Conservation (phyloP, 257 asterid genomes). For the Nicotiana obtusifolia region DNA sequence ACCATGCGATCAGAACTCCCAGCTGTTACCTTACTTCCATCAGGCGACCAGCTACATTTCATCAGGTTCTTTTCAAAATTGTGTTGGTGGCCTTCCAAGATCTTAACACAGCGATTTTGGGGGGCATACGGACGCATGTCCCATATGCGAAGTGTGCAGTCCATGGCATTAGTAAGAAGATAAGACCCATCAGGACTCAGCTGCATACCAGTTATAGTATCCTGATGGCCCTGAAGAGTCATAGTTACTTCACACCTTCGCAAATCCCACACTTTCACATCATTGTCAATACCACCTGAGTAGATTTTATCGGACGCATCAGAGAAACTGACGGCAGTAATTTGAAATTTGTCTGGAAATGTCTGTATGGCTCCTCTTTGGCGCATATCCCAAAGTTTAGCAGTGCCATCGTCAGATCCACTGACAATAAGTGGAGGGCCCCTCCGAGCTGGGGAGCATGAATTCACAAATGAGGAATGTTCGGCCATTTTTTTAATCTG, state of each 20-base stretch:
- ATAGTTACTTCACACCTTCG: slow-evolving; percentile 80
- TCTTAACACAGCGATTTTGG: slow-evolving; percentile 90
- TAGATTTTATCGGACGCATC: slow-evolving; percentile 94
- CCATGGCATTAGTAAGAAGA: slow-evolving; percentile 94
- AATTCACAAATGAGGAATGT: slow-evolving; percentile 81
- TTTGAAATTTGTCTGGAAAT: slow-evolving; percentile 95
- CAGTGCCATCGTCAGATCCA: slow-evolving; percentile 97
- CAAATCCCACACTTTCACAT: slow-evolving; percentile 92
- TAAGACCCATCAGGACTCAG: slow-evolving; percentile 98
- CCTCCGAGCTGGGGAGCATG: slow-evolving; percentile 88
- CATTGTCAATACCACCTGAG: slow-evolving; percentile 91
- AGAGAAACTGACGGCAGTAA: slow-evolving; percentile 90
- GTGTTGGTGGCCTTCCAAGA: slow-evolving; percentile 93
- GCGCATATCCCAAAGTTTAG: slow-evolving; percentile 99
- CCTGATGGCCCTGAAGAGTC: slow-evolving; percentile 97
- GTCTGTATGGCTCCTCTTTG: slow-evolving; percentile 95
- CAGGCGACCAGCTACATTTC: slow-evolving; percentile 97
- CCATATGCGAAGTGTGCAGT: slow-evolving; percentile 86
- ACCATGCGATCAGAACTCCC: slow-evolving; percentile 98
- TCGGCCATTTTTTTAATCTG: slow-evolving; percentile 95
- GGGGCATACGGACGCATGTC: slow-evolving; percentile 99
- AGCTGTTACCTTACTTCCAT: slow-evolving; percentile 93
- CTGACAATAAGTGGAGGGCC: slow-evolving; percentile 96
- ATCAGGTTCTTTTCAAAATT: slow-evolving; percentile 91
- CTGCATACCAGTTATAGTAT: slow-evolving; percentile 89